Evolutionary conservation across 305 asterid species (phyloP).

Genomic region (Petunia hybrid): DNA sequence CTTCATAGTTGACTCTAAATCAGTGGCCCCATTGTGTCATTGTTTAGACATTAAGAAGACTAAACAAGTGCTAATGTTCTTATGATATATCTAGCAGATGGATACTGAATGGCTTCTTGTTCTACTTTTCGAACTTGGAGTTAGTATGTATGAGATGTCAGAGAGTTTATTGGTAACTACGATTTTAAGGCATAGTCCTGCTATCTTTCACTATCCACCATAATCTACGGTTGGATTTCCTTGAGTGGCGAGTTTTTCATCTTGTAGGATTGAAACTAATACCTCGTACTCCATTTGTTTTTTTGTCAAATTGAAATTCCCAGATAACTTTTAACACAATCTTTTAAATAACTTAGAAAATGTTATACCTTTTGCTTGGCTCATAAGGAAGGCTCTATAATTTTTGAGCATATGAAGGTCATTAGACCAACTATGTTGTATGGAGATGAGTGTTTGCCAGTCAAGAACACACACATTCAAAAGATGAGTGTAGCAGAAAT

Average conservation of each 20-base stretch:
- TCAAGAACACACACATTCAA: too few species aligned
- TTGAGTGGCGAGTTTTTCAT: not conserved
- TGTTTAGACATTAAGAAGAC: not conserved
- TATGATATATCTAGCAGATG: not conserved
- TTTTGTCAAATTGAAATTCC: not conserved
- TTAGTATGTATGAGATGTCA: not conserved
- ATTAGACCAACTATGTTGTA: too few species aligned
- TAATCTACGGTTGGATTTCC: slow-evolving; percentile 11
- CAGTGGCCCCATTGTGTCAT: not conserved
- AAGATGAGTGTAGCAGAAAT: too few species aligned
- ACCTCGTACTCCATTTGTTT: not conserved
- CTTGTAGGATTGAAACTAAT: slow-evolving; percentile 6
- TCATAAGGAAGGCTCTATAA: too few species aligned
- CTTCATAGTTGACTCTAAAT: not conserved
- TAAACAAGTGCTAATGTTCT: not conserved
- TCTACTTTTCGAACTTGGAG: not conserved
- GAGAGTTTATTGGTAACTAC: not conserved
- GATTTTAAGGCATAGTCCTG: not conserved
- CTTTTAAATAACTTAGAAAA: not conserved
- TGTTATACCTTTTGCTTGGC: too few species aligned
- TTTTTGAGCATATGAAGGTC: too few species aligned
- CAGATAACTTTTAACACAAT: not conserved
- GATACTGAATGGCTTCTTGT: not conserved
- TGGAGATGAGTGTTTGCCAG: too few species aligned
- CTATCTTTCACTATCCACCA: not conserved